phyloP scores from a whole-genome alignment of 2,329 filamentous ascomycete genomes.

The Dothistroma pini region DNA sequence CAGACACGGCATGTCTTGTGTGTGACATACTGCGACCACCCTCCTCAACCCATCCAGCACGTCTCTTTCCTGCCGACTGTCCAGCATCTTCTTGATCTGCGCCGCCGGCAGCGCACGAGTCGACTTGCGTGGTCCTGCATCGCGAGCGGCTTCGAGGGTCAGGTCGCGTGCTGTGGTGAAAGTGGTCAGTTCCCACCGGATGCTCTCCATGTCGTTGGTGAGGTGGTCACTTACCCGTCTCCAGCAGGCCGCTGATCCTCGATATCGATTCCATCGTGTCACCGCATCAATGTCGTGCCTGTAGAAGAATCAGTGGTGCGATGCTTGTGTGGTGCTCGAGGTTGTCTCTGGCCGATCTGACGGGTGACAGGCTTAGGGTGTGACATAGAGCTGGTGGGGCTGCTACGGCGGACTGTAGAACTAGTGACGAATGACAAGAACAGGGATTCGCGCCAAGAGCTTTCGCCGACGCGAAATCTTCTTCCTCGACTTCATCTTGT shows the following conservation, averaged over 20 bases:
- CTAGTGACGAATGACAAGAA: not conserved
- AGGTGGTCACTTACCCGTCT: constrained; percentile 74
- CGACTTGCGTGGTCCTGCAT: constrained; percentile 62
- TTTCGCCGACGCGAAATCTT: constrained; percentile 1
- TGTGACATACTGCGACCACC: constrained; percentile 71
- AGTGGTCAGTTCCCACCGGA: constrained; percentile 16
- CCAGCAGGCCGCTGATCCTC: constrained; percentile 86
- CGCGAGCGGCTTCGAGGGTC: constrained; percentile 93
- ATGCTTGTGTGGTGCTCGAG: not conserved
- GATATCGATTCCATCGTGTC: constrained; percentile 87
- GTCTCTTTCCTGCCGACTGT: constrained; percentile 89
- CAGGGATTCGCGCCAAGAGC: not conserved
- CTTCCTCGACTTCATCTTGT: constrained; percentile 1
- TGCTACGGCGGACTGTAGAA: not conserved
- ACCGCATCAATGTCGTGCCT: constrained; percentile 8
- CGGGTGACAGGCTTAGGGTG: not conserved
- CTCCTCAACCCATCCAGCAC: constrained; percentile 86
- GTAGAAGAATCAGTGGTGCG: not conserved
- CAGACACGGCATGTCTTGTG: not conserved
- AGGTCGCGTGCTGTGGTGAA: constrained; percentile 75
- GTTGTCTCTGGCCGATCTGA: too few species aligned
- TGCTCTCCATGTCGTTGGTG: constrained; percentile 56
- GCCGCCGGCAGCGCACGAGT: constrained; percentile 66
- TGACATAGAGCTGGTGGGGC: not conserved
- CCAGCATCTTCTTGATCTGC: constrained; percentile 91